Evolutionary conservation across 2,329 filamentous ascomycete genomes (phyloP).

Genomic region (Nothophoma quercina): DNA sequence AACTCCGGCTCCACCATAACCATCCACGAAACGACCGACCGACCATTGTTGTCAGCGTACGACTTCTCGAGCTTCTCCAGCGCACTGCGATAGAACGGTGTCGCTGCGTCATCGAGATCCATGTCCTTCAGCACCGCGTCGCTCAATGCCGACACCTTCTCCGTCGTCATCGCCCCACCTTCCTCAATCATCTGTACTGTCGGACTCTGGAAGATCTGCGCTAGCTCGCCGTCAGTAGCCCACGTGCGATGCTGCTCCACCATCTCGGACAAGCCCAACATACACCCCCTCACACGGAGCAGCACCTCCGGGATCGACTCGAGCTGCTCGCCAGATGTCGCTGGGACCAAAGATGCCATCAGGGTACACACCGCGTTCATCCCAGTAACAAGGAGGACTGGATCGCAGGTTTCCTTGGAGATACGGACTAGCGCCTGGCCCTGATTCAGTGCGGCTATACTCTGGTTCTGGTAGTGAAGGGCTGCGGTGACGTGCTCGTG

Average conservation of each 20-base stretch:
- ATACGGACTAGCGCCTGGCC: neutral
- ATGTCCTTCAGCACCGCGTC: neutral
- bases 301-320: constrained; percentile 1
- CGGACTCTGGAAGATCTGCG: neutral
- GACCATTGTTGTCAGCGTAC: neutral
- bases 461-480: constrained; percentile 9
- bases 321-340: neutral
- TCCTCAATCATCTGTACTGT: constrained; percentile 1
- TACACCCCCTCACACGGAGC: neutral
- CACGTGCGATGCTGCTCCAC: neutral
- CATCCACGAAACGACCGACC: constrained; percentile 1
- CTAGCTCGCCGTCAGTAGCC: neutral
- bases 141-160: neutral
- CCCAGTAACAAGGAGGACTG: neutral
- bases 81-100: neutral
- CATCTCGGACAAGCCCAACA: constrained; percentile 1
- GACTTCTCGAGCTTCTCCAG: constrained; percentile 9
- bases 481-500: constrained; percentile 5
- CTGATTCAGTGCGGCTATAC: neutral
- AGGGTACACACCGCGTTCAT: neutral
- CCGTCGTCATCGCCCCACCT: neutral
- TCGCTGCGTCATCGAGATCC: neutral
- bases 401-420: neutral
- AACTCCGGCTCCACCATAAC: constrained; percentile 2
- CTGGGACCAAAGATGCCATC: neutral